Evolutionary conservation across 768 basidiomycete genomes (phyloP), one percentile per base, ranked within the genome.

Genomic region (Rhodotorula diobovata): DNA sequence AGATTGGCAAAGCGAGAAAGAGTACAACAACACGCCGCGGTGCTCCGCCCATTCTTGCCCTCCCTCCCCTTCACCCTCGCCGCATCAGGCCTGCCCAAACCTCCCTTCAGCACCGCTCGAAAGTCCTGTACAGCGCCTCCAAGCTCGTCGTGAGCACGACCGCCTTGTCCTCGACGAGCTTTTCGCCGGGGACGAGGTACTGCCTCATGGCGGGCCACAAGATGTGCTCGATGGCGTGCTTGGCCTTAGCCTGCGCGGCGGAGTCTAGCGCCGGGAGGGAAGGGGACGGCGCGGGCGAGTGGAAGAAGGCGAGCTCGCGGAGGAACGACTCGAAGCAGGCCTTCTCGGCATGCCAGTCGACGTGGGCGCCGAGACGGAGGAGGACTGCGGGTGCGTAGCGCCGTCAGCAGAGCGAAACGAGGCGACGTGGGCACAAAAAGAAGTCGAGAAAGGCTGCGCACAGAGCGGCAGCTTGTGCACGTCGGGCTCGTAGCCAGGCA

Each of bases 41-140:
- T 43, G 11, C 43, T 10, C 18, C 11, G 18, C 18, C 5, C 21
- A 25, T 25, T 9, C 46, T 48, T 7, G 9, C 46, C 5, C 14
- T 23, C 45, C 45, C 45, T 46, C 45, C 15, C 4, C 45, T 15
- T 23, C 45, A 4, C 45, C 45, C 23, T 12, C 41, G 10, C 41
- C 41, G 10, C n/a, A 43, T 20, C 16, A 23, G 30, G n/a, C n/a
- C n/a, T n/a, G n/a, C n/a, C n/a, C n/a, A n/a, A n/a, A n/a, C n/a
- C n/a, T n/a, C n/a, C 14, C n/a, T 34, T 71, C 62, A 71, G 37
- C 70, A 71, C 35, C 70, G 56, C 61, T 71, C 70, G 39, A 71
- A 99, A 0, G 97, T 90, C 72, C 89, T 88, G 80, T 96, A 99
- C 63, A 99, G 82, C 73, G 94, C 92, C 3, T 93, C 93, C 54